Evolutionary conservation across 208 protist species (phyloP).

Genomic region (Leishmania aethiopica): DNA sequence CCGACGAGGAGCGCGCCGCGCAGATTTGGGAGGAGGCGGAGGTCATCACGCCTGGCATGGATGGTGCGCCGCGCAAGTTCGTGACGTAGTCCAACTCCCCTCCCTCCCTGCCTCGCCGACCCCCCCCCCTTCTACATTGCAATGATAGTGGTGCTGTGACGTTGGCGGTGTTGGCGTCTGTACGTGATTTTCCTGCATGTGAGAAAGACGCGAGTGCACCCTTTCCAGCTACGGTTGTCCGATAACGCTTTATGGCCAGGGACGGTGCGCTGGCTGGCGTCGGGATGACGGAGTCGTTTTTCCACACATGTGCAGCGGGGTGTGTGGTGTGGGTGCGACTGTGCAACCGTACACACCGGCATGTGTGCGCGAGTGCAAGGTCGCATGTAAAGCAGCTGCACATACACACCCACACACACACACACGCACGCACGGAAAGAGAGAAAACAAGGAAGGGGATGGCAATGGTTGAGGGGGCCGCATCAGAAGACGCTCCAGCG

Average conservation of each 20-base stretch:
- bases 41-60: conserved; percentile 76
- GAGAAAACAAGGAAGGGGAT: too few species aligned
- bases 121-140: background rate
- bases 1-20: conserved; percentile 80
- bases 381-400: too few species aligned
- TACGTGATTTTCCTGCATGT: background rate
- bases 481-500: background rate
- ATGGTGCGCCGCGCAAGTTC: conserved; percentile 80
- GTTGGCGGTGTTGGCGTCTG: background rate
- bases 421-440: too few species aligned
- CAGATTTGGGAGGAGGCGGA: conserved; percentile 91
- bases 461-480: too few species aligned
- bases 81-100: conserved; percentile 48
- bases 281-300: background rate
- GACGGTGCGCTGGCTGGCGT: background rate
- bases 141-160: background rate
- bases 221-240: background rate
- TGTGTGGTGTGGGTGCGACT: background rate
- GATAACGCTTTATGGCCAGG: background rate
- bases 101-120: background rate
- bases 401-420: too few species aligned
- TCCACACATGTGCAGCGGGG: background rate
- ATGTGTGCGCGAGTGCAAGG: too few species aligned
- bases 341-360: too few species aligned
- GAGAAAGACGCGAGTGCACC: background rate